These are phyloP conservation scores for Podospora didyma DNA, from an alignment of 495 filamentous ascomycete species.

Conservation along the genomic window DNA sequence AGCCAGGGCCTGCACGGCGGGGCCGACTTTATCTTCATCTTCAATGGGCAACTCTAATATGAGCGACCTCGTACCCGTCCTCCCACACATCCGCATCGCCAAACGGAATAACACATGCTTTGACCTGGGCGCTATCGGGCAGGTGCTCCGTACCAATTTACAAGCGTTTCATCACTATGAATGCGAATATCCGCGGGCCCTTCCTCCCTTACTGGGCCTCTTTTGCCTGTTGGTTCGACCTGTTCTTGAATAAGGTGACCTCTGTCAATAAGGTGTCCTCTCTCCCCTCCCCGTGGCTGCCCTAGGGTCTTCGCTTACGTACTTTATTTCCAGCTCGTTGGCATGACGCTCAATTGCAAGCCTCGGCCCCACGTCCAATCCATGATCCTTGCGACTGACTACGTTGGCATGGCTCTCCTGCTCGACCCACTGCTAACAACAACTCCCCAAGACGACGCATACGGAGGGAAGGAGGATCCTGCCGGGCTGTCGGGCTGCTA, in stretches of 20 bases:
- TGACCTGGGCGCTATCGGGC: slow-evolving; percentile 25
- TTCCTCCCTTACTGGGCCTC: slow-evolving; percentile 29
- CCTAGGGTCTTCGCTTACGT: neutral
- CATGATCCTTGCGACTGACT: slow-evolving; percentile 36
- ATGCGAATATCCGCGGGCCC: slow-evolving; percentile 29
- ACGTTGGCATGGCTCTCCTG: slow-evolving; percentile 25
- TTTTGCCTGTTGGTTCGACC: slow-evolving; percentile 28
- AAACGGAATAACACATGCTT: slow-evolving; percentile 23
- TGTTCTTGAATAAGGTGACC: slow-evolving; percentile 23
- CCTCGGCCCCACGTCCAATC: slow-evolving; percentile 30
- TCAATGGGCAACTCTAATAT: slow-evolving; percentile 28
- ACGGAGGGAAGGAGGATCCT: slow-evolving; percentile 2
- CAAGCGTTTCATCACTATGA: slow-evolving; percentile 29
- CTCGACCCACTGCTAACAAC: slow-evolving; percentile 16
- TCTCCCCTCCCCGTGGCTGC: neutral
- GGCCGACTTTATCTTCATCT: slow-evolving; percentile 37
- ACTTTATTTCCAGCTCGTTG: slow-evolving; percentile 18
- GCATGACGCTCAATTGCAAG: slow-evolving; percentile 28
- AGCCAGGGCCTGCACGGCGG: slow-evolving; percentile 19
- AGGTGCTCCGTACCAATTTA: slow-evolving; percentile 27
- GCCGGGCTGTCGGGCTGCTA: slow-evolving; percentile 23
- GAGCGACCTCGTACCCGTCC: slow-evolving; percentile 16
- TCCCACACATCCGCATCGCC: slow-evolving; percentile 24
- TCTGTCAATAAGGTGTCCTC: slow-evolving; percentile 21
- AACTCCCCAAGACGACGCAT: slow-evolving; percentile 9